Percentiles rank a stretch among this genome's conserved stretches.
Conservation (phyloP, 257 asterid species). For the Galeopsis tetrahit region DNA sequence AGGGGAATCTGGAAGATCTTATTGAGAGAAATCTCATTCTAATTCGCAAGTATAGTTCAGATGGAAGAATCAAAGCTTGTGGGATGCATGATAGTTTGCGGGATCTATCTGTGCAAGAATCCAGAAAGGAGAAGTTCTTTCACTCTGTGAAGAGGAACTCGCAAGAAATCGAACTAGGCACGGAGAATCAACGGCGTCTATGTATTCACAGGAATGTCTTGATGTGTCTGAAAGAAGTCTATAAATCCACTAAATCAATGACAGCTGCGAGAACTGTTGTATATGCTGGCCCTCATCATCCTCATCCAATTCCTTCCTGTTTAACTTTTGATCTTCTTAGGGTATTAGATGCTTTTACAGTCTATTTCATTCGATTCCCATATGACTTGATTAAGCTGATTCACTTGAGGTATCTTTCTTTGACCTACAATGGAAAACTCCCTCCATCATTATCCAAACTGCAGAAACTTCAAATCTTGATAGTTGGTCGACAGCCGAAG, state of each 20-base stretch:
- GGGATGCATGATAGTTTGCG: constrained; percentile 4
- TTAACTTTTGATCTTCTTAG: constrained; percentile 36
- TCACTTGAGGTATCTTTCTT: constrained; percentile 36
- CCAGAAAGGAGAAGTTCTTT: constrained; percentile 32
- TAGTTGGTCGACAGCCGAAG: constrained; percentile 34
- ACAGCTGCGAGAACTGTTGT: constrained; percentile 28
- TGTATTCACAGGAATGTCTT: constrained; percentile 35
- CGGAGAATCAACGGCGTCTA: constrained; percentile 19
- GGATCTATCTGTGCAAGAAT: constrained; percentile 8
- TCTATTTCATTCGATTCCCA: constrained; percentile 38
- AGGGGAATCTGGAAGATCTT: background rate
- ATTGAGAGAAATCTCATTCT: background rate
- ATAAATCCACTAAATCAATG: constrained; percentile 18
- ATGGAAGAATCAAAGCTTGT: constrained; percentile 4
- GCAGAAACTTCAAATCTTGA: constrained; percentile 29
- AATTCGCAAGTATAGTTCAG: background rate
- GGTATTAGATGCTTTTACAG: constrained; percentile 39
- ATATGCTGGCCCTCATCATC: constrained; percentile 34
- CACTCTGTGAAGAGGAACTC: constrained; percentile 14
- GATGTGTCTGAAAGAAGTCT: constrained; percentile 32
- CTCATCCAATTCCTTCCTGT: constrained; percentile 29
- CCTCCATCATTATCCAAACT: constrained; percentile 27
- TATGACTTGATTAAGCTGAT: constrained; percentile 26
- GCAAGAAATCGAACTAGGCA: background rate
- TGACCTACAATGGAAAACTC: constrained; percentile 32